A percentile compares a stretch with the other conserved stretches of the same genome.
phyloP scores from a whole-genome alignment of 208 protist species.

The Trypanosoma conorhini region DNA sequence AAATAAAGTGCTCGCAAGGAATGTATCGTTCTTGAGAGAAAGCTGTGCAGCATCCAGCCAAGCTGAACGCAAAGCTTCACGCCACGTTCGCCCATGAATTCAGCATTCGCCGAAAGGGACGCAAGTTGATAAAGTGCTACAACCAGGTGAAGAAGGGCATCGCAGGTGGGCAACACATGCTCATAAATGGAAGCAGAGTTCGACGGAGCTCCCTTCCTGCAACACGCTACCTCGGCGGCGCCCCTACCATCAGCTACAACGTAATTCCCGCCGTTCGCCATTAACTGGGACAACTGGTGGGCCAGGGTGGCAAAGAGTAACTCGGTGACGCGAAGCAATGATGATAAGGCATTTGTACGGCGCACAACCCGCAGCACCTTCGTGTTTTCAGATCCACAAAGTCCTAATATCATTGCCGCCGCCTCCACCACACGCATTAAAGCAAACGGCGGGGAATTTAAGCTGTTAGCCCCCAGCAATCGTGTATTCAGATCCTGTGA shows the following conservation, averaged over 20 bases:
- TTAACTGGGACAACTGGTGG: not conserved
- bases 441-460: conserved; percentile 3
- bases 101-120: conserved; percentile 9
- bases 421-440: conserved; percentile 15
- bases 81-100: conserved; percentile 13
- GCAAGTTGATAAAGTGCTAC: conserved; percentile 26
- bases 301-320: conserved; percentile 8
- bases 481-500: not conserved
- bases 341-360: conserved; percentile 9
- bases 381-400: conserved; percentile 17
- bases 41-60: conserved; percentile 17
- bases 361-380: conserved; percentile 16
- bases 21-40: conserved; percentile 1
- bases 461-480: not conserved
- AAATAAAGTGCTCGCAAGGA: not conserved
- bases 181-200: not conserved
- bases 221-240: not conserved
- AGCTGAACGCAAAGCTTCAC: conserved; percentile 24
- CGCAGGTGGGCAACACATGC: conserved; percentile 4
- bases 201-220: not conserved
- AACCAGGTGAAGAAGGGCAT: conserved; percentile 23
- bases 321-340: conserved; percentile 12
- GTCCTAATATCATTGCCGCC: conserved; percentile 8
- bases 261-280: not conserved
- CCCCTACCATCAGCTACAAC: not conserved